Evolutionary conservation across 495 filamentous ascomycete genomes (phyloP).

Genomic region (Penicillium daleae): DNA sequence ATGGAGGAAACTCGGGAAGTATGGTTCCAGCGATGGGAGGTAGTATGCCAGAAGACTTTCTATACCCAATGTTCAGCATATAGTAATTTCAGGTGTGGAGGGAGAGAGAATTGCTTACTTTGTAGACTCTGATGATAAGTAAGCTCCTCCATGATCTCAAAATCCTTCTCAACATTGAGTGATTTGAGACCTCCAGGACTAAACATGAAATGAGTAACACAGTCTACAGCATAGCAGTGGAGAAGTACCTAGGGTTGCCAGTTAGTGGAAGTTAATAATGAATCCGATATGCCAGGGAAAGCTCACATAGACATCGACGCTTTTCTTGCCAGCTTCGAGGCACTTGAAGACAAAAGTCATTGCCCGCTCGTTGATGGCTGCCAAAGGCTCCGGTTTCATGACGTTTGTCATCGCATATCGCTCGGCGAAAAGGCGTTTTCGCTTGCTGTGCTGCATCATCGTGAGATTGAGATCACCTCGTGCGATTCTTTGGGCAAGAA

Average conservation of each 20-base stretch:
- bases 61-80: conserved; percentile 38
- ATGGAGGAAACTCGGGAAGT: conserved; percentile 32
- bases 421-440: conserved; percentile 63
- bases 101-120: conserved; percentile 41
- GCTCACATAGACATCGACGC: conserved; percentile 62
- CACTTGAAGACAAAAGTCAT: conserved; percentile 56
- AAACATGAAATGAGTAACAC: conserved; percentile 67
- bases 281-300: not conserved
- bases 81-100: conserved; percentile 2
- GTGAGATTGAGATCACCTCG: conserved; percentile 2
- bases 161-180: conserved; percentile 51
- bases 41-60: conserved; percentile 38
- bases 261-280: not conserved
- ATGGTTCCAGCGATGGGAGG: conserved; percentile 29
- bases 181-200: conserved; percentile 63
- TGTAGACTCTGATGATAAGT: conserved; percentile 67
- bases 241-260: conserved; percentile 33
- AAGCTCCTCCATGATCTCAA: conserved; percentile 66
- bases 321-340: conserved; percentile 36
- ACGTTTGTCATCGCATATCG: conserved; percentile 71
- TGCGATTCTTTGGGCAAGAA: not conserved
- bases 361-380: conserved; percentile 58
- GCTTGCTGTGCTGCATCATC: conserved; percentile 55
- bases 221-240: conserved; percentile 69
- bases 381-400: conserved; percentile 53